Percentiles rank a stretch among this genome's conserved stretches.
phyloP scores from a whole-genome alignment of 441 rosid species.

The Pelargonium citronellum region DNA sequence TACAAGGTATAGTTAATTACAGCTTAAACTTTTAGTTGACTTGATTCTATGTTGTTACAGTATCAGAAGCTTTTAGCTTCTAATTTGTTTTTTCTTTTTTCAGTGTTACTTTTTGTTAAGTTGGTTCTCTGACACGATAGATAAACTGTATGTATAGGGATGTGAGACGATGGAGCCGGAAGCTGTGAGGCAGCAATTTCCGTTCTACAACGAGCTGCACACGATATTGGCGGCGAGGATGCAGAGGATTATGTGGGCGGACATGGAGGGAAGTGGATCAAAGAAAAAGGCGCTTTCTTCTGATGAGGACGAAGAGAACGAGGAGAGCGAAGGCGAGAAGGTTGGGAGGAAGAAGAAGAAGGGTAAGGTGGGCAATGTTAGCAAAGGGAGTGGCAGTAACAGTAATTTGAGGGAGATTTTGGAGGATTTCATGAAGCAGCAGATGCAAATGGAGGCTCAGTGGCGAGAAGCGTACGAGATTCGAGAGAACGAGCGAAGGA shows the following conservation, averaged over 20 bases:
- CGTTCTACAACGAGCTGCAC: slow-evolving; percentile 67
- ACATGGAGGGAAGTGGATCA: slow-evolving; percentile 49
- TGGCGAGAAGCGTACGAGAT: slow-evolving; percentile 79
- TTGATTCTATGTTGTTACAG: too few species aligned
- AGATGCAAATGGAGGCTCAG: slow-evolving; percentile 61
- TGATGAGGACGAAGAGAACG: slow-evolving; percentile 62
- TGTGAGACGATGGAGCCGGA: slow-evolving; percentile 74
- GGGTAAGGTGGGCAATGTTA: slow-evolving; percentile 34
- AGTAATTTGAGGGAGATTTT: slow-evolving; percentile 44
- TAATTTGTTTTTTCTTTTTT: not conserved
- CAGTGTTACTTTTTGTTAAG: not conserved
- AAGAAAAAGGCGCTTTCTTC: slow-evolving; percentile 60
- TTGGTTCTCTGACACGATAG: not conserved
- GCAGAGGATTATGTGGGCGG: slow-evolving; percentile 73
- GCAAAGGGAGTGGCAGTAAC: slow-evolving; percentile 17
- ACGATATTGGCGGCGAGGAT: slow-evolving; percentile 56
- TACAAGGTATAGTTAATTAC: slow-evolving; percentile 47
- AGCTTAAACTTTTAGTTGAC: not conserved
- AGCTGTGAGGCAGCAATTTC: slow-evolving; percentile 70
- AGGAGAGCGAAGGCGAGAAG: slow-evolving; percentile 58
- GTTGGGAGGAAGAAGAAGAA: slow-evolving; percentile 36
- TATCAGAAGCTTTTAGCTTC: too few species aligned
- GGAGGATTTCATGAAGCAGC: slow-evolving; percentile 77
- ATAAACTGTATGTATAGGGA: slow-evolving; percentile 37
- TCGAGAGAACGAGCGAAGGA: slow-evolving; percentile 65